Conservation (phyloP, 257 asterid species). For the Salvia rosmarinus region DNA sequence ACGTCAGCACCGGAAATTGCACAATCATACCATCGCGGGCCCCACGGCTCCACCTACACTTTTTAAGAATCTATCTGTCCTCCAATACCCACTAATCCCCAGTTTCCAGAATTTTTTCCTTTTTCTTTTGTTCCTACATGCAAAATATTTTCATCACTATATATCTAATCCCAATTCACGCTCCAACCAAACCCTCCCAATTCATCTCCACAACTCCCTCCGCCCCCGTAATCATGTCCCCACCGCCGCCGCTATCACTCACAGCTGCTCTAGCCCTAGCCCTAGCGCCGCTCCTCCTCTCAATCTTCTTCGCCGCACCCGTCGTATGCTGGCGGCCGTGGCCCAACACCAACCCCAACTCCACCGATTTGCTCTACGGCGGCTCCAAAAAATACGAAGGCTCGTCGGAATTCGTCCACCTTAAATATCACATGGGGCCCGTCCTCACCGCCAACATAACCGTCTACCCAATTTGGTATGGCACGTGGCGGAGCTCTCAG, state of each 20-base stretch:
- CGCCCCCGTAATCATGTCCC: slow-evolving; percentile 29
- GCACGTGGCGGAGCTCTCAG: slow-evolving; percentile 64
- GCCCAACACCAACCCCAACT: slow-evolving; percentile 53
- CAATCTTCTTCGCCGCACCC: slow-evolving; percentile 36
- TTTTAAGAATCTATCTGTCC: slow-evolving; percentile 69
- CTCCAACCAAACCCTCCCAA: slow-evolving; percentile 20
- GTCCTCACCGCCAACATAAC: slow-evolving; percentile 78
- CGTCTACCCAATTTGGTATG: slow-evolving; percentile 91
- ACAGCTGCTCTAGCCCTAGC: slow-evolving; percentile 33
- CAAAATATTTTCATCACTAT: slow-evolving; percentile 6
- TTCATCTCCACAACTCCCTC: background rate
- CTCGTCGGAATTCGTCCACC: slow-evolving; percentile 72
- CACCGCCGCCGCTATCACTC: slow-evolving; percentile 25
- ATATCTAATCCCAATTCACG: slow-evolving; percentile 25
- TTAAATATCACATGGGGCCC: slow-evolving; percentile 93
- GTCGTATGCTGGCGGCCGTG: slow-evolving; percentile 74
- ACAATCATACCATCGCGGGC: slow-evolving; percentile 34
- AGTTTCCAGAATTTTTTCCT: too few species aligned
- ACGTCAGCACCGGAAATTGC: slow-evolving; percentile 25
- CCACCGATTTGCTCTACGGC: slow-evolving; percentile 57
- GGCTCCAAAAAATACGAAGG: slow-evolving; percentile 87
- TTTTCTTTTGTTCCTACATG: slow-evolving; percentile 16
- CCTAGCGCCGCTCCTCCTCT: slow-evolving; percentile 24
- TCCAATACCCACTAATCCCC: slow-evolving; percentile 50
- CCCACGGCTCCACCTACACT: slow-evolving; percentile 55